Evolutionary conservation across 2,329 filamentous ascomycete species (phyloP).

Genomic region (Calonectria montana): DNA sequence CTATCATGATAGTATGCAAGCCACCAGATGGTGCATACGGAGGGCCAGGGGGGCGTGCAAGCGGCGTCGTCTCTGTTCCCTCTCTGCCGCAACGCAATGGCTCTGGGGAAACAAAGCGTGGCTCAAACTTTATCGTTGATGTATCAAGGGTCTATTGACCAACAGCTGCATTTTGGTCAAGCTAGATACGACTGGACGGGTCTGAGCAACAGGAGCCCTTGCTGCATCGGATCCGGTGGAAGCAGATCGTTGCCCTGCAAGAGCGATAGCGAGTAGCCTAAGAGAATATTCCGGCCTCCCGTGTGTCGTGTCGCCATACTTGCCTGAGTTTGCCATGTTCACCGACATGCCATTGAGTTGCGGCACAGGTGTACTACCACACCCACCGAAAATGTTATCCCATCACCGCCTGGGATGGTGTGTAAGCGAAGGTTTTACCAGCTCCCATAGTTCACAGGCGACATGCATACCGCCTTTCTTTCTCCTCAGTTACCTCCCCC

Average conservation of each 20-base stretch:
- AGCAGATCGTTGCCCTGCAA: background rate
- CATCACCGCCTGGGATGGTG: conserved; percentile 6
- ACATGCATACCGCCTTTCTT: conserved; percentile 22
- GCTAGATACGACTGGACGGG: background rate
- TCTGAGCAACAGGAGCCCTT: background rate
- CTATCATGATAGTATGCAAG: background rate
- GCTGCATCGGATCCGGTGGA: background rate
- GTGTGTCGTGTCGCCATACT: background rate
- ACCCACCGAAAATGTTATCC: background rate
- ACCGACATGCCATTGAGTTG: conserved; percentile 8
- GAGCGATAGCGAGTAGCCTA: background rate
- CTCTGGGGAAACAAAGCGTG: conserved; percentile 8
- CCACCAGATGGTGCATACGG: background rate
- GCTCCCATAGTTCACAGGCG: background rate
- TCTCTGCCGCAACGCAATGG: background rate
- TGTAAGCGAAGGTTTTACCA: background rate
- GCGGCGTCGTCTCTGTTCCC: background rate
- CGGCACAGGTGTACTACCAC: background rate
- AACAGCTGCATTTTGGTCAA: background rate
- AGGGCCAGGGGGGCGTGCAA: background rate
- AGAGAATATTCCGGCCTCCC: conserved; percentile 1
- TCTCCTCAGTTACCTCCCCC: background rate
- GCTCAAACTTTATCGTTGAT: background rate
- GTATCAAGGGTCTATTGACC: background rate
- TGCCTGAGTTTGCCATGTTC: background rate